Evolutionary conservation across 2,329 filamentous ascomycete species (phyloP).

Genomic region (Colletotrichum melonis): DNA sequence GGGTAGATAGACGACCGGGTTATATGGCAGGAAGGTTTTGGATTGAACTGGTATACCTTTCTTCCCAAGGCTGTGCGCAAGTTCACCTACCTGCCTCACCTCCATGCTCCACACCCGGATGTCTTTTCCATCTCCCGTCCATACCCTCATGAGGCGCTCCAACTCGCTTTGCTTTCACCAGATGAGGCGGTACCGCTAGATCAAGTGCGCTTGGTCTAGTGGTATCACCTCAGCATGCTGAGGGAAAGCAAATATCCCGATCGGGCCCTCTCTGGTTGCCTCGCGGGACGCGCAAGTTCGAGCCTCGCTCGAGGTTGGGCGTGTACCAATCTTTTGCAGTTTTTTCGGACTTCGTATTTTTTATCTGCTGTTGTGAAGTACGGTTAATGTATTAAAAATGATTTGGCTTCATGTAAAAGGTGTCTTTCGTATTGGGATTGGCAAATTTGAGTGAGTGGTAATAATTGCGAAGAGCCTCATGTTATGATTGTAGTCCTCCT

Average conservation of each 20-base stretch:
- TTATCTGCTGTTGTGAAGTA: fast-evolving
- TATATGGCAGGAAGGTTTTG: background rate
- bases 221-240: background rate
- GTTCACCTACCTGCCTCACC: background rate
- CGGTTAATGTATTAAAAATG: background rate
- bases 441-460: no score
- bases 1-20: background rate
- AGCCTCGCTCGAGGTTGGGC: background rate
- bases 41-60: background rate
- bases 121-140: background rate
- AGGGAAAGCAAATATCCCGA: constrained; percentile 8
- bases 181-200: background rate
- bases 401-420: background rate
- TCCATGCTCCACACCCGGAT: background rate
- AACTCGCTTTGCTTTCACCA: background rate
- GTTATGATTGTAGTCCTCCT: no score
- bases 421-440: background rate
- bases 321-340: background rate
- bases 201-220: background rate
- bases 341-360: background rate
- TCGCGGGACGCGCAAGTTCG: constrained; percentile 12
- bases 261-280: constrained; percentile 10
- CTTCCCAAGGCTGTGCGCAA: background rate
- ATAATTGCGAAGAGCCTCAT: no score
- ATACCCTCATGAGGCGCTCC: background rate